Evolutionary conservation across 2,329 filamentous ascomycete genomes (phyloP), one percentile per base, ranked within the genome.

Genomic region (Aspergillus sp.): DNA sequence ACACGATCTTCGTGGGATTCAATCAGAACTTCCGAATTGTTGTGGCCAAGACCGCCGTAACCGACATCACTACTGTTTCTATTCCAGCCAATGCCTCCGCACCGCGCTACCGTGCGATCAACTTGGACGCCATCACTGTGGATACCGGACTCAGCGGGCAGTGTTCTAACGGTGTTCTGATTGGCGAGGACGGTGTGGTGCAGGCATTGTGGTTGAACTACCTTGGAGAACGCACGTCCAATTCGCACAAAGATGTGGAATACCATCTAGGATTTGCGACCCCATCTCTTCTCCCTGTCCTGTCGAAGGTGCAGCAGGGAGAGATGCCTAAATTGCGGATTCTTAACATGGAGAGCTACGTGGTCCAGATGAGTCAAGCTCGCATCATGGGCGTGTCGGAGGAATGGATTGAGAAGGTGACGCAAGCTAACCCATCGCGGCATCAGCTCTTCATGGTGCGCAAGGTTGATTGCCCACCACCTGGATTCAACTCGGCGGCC

Each of bases 401-500:
- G 70, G 89, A 96, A 63, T 98, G 94, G 95, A 96, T 99, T 69
- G 84, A 91, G 68, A 90, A 92, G 76, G 94, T 97, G 2, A 89
- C 95, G 56, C 83, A 88, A 66, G 91, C 92, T 63, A 97, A 99
- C 75, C 90, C 91, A 41, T 89, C 95, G 54, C 90, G 92, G 60
- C 95, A 99, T 73, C 95, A 99, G 78, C 86, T 99, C 39, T 99
- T 99, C 81, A 97, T 99, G 90, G 92, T 99, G 30, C 90, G 92
- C 70, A 99, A 99, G 80, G 89, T 96, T 62, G 82, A 89, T 68
- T 88, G 86, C 49, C 85, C 85, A 21, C 84, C 80, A 1, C 72
- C 78, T 5, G 73, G 71, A 11, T 72, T 76, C 75, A 69, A 70
- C 7, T 71, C 75, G 13, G 72, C 82, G n/a, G 77, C 78, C n/a